Percentiles rank a stretch among this genome's conserved stretches.
These are phyloP conservation scores for Alternaria tenuissima DNA, from an alignment of 2,329 filamentous ascomycete genomes.

Conservation along the genomic window DNA sequence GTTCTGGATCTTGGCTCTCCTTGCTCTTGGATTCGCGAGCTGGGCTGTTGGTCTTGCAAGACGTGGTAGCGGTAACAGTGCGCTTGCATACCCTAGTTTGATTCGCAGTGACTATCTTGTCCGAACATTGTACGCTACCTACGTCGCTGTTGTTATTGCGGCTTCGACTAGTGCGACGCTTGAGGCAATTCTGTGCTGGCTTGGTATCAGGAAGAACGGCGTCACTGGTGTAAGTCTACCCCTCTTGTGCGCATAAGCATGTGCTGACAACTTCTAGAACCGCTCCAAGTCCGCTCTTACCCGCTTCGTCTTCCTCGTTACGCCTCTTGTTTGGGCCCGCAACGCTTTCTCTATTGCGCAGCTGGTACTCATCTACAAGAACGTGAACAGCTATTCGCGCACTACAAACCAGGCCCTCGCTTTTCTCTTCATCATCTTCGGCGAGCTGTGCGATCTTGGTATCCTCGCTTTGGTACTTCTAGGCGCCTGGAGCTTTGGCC, in stretches of 20 bases:
- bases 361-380: conserved; percentile 22
- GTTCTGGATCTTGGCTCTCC: conserved; percentile 25
- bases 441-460: conserved; percentile 21
- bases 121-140: conserved; percentile 19
- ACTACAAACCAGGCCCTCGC: conserved; percentile 29
- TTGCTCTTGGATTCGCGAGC: conserved; percentile 24
- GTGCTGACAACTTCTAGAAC: background rate
- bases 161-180: conserved; percentile 22
- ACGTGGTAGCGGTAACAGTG: conserved; percentile 12
- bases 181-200: conserved; percentile 23
- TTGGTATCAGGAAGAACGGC: conserved; percentile 25
- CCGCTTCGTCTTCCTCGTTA: conserved; percentile 21
- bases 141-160: conserved; percentile 17
- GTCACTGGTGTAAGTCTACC: conserved; percentile 17
- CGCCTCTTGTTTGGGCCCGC: conserved; percentile 24
- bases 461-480: conserved; percentile 21
- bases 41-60: conserved; percentile 20
- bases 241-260: background rate
- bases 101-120: conserved; percentile 6
- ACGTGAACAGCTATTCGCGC: conserved; percentile 23
- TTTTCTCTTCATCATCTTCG: conserved; percentile 33
- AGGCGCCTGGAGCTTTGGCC: conserved; percentile 26
- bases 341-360: conserved; percentile 30
- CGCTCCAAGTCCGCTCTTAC: conserved; percentile 19
- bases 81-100: conserved; percentile 14